Evolutionary conservation across 306 rosid genomes (phyloP).

Genomic region (Luffa acutangula): DNA sequence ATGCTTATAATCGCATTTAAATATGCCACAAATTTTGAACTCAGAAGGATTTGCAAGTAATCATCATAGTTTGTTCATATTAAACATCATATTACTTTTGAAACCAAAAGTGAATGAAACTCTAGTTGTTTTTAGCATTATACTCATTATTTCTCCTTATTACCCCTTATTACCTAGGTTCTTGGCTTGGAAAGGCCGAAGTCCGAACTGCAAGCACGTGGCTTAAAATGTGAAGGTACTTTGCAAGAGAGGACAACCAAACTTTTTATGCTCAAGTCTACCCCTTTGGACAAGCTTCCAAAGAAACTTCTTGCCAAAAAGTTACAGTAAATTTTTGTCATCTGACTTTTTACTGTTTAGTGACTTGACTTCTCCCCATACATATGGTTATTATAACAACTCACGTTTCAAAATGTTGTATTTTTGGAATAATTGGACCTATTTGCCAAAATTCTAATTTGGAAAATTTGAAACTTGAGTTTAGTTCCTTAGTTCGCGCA

Average conservation of each 20-base stretch:
- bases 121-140: background rate
- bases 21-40: background rate
- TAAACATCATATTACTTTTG: background rate
- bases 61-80: background rate
- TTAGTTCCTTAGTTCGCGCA: too few relatives aligned
- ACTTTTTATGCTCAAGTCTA: slow-evolving; percentile 75
- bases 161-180: slow-evolving; percentile 23
- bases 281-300: slow-evolving; percentile 65
- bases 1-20: too few relatives aligned
- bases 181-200: slow-evolving; percentile 79
- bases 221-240: slow-evolving; percentile 90
- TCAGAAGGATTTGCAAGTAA: background rate
- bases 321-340: slow-evolving; percentile 11
- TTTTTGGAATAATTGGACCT: too few relatives aligned
- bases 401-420: too few relatives aligned
- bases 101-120: background rate
- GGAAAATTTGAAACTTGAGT: too few relatives aligned
- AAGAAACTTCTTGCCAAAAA: slow-evolving; percentile 77
- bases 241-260: slow-evolving; percentile 81
- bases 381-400: too few relatives aligned
- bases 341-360: background rate
- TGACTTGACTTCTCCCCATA: background rate
- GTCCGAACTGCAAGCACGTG: slow-evolving; percentile 61
- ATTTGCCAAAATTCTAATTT: too few relatives aligned
- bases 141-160: background rate